Conservation (phyloP, 2,329 filamentous ascomycete species). For the Pestalotiopsis fici region DNA sequence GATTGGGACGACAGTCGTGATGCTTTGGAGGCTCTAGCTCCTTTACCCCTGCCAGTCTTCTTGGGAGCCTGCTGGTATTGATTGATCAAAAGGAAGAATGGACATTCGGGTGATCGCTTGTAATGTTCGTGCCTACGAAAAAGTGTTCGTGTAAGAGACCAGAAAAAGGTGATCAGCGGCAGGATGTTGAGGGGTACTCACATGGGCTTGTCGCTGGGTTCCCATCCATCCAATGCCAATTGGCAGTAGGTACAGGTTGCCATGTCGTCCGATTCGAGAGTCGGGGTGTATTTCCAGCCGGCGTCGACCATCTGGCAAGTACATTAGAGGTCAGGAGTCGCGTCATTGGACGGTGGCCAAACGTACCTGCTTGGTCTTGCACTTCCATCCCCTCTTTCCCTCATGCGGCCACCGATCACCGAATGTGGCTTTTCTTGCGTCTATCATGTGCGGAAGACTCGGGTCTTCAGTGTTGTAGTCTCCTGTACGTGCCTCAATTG, state of each 20-base stretch:
- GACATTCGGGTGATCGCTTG: conserved; percentile 74
- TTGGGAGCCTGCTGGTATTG: conserved; percentile 54
- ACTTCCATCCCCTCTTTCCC: conserved; percentile 82
- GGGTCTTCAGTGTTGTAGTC: conserved; percentile 74
- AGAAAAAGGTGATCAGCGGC: no score
- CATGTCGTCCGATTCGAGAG: conserved; percentile 80
- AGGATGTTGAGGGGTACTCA: conserved; percentile 44
- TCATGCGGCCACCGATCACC: conserved; percentile 88
- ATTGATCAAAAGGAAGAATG: conserved; percentile 75
- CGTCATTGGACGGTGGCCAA: neutral
- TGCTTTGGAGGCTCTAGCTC: conserved; percentile 64
- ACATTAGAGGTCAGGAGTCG: conserved; percentile 18
- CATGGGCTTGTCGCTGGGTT: conserved; percentile 86
- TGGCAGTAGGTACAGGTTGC: conserved; percentile 91
- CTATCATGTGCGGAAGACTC: conserved; percentile 62
- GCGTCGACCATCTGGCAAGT: conserved; percentile 74
- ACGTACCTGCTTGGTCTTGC: conserved; percentile 81
- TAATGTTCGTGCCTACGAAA: conserved; percentile 76
- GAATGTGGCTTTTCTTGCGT: conserved; percentile 60
- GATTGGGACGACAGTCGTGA: conserved; percentile 67
- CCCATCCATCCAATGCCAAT: conserved; percentile 91
- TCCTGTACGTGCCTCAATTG: conserved; percentile 61
- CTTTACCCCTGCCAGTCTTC: conserved; percentile 55
- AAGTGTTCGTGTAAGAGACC: conserved; percentile 10
- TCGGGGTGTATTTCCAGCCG: conserved; percentile 93